Conservation (phyloP, 2,329 filamentous ascomycete species). For the Arthrobotrys megalospora region DNA sequence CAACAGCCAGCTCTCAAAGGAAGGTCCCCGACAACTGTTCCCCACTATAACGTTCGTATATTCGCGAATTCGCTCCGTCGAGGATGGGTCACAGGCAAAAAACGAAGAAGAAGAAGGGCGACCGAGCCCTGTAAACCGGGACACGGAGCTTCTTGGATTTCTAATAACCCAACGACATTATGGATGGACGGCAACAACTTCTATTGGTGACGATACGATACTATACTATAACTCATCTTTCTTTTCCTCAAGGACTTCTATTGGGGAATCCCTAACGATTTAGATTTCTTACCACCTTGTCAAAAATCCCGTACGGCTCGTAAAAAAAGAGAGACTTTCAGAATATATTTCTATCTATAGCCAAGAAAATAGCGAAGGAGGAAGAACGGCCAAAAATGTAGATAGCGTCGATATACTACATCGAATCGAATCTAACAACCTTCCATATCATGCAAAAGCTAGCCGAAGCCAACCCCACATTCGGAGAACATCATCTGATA, state of each 20-base stretch:
- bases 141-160: slow-evolving; percentile 10
- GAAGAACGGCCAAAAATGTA: slow-evolving; percentile 1
- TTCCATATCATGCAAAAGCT: slow-evolving; percentile 19
- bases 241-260: neutral
- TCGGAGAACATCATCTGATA: slow-evolving; percentile 10
- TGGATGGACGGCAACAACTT: slow-evolving; percentile 53
- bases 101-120: neutral
- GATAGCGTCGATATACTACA: slow-evolving; percentile 15
- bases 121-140: neutral
- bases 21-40: slow-evolving; percentile 10
- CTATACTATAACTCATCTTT: neutral
- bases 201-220: slow-evolving; percentile 45
- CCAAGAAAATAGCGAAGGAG: neutral
- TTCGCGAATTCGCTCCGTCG: slow-evolving; percentile 5
- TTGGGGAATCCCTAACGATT: neutral
- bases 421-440: slow-evolving; percentile 25
- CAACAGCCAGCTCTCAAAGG: slow-evolving; percentile 15
- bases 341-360: neutral
- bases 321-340: no score
- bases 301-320: neutral
- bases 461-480: slow-evolving; percentile 24
- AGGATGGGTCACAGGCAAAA: neutral
- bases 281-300: slow-evolving; percentile 29
- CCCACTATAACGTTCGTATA: slow-evolving; percentile 9
- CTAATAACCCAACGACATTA: slow-evolving; percentile 11